These are phyloP conservation scores for Taphrina communis DNA, from an alignment of 1,139 yeast genomes.

Conservation along the genomic window DNA sequence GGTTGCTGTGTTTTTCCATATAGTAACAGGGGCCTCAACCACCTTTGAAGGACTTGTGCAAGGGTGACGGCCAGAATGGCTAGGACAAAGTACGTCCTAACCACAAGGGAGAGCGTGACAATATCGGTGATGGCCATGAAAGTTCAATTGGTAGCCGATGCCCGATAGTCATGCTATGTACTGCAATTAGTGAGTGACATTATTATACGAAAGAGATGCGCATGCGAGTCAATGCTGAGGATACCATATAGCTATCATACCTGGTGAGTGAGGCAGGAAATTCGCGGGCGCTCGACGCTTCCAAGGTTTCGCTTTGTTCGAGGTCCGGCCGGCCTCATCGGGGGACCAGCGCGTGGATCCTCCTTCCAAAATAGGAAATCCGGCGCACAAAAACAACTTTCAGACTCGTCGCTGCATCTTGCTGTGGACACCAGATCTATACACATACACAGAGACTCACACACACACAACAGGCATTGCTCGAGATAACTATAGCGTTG, in stretches of 20 bases:
- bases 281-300: no score
- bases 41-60: slow-evolving; percentile 48
- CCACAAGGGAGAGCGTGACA: not conserved
- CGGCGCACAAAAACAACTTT: not conserved
- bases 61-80: slow-evolving; percentile 42
- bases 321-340: no score
- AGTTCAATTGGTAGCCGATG: not conserved
- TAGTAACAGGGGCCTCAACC: slow-evolving; percentile 45
- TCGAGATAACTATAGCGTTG: no score
- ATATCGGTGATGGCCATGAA: not conserved
- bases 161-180: no score
- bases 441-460: not conserved
- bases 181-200: no score
- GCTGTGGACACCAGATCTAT: not conserved
- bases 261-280: no score
- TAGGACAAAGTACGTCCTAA: slow-evolving; percentile 4
- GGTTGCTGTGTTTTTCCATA: slow-evolving; percentile 48
- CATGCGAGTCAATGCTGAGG: no score
- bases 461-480: not conserved
- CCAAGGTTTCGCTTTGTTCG: no score
- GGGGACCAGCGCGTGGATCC: no score
- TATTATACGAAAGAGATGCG: no score
- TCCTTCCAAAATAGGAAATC: not conserved
- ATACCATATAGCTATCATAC: no score
- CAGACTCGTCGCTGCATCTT: not conserved